These are phyloP conservation scores for Fusarium nurragi DNA, from an alignment of 2,329 filamentous ascomycete species.

Conservation along the genomic window DNA sequence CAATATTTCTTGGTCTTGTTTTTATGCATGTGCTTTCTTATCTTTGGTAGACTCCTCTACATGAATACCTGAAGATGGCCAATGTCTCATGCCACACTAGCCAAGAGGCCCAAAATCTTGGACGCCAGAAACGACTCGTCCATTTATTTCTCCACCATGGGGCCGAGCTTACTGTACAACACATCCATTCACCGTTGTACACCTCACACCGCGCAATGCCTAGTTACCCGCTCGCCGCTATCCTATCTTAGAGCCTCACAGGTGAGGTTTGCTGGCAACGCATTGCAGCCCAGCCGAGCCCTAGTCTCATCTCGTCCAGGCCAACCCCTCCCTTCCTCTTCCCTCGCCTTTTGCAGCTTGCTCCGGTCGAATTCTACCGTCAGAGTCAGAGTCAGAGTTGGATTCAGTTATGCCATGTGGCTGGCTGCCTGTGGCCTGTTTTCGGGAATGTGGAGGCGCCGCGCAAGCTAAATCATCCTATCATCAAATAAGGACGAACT, in stretches of 20 bases:
- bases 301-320: conserved; percentile 9
- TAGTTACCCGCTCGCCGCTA: background rate
- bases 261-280: conserved; percentile 30
- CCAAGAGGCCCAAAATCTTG: background rate
- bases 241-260: conserved; percentile 2
- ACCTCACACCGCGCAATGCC: conserved; percentile 22
- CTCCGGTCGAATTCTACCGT: conserved; percentile 2
- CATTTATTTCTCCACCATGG: conserved; percentile 23
- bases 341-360: conserved; percentile 26
- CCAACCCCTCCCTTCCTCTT: conserved; percentile 4
- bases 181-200: conserved; percentile 18
- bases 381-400: background rate
- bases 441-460: conserved; percentile 29
- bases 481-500: background rate
- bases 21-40: no score
- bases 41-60: background rate
- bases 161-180: conserved; percentile 22
- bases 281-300: conserved; percentile 32
- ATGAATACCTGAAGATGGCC: background rate
- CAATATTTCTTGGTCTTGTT: background rate
- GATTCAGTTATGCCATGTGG: conserved; percentile 29
- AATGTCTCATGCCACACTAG: background rate
- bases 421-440: conserved; percentile 30
- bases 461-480: conserved; percentile 9
- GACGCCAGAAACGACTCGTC: conserved; percentile 2